phyloP scores from a whole-genome alignment of 148 eudicot species.

The Vaccinium darrowii region DNA sequence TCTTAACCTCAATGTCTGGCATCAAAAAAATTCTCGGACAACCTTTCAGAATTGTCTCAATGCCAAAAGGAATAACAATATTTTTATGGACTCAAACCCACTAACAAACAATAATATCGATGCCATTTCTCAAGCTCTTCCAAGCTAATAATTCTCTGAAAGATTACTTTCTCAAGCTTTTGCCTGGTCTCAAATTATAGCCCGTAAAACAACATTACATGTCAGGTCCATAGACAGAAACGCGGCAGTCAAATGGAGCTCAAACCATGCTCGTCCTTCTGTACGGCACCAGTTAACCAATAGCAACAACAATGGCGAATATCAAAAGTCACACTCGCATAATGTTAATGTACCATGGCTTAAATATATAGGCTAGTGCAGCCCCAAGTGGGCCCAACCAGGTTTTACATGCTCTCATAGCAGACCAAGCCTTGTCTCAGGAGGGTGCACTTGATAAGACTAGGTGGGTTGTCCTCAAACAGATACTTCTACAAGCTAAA shows the following conservation, averaged over 20 bases:
- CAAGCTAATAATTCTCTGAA: neutral
- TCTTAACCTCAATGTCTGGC: neutral
- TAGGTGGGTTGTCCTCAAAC: neutral
- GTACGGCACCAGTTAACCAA: neutral
- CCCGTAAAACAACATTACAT: neutral
- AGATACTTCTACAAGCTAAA: conserved; percentile 1
- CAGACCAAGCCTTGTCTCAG: neutral
- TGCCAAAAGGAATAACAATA: neutral
- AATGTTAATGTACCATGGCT: neutral
- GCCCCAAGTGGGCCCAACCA: neutral
- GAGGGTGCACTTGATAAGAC: neutral
- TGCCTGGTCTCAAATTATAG: neutral
- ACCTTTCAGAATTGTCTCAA: conserved; percentile 1
- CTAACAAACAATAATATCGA: neutral
- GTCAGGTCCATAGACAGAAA: neutral
- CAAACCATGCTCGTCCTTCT: neutral
- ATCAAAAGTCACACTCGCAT: neutral
- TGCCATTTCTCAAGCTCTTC: neutral
- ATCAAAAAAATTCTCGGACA: neutral
- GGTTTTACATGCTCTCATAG: neutral
- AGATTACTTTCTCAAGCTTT: neutral
- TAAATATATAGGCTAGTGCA: neutral
- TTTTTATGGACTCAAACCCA: neutral
- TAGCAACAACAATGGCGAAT: neutral
- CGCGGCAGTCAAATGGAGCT: neutral